A percentile compares a stretch with the other conserved stretches of the same genome.
Conservation (phyloP, 2,329 filamentous ascomycete species). For the Claviceps arundinis region DNA sequence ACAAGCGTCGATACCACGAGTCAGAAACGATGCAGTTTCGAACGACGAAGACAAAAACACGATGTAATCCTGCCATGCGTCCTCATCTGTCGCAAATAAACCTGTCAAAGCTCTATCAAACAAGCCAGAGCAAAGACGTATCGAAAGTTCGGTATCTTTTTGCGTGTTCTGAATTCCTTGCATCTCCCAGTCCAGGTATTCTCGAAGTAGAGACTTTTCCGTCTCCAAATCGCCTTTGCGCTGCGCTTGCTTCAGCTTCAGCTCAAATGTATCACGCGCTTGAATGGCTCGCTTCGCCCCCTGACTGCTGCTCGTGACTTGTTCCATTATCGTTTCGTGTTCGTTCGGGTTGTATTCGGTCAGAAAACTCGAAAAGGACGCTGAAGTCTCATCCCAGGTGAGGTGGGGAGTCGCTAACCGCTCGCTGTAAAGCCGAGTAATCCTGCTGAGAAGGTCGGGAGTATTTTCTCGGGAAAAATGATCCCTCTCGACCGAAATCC, state of each 20-base stretch:
- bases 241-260: constrained; percentile 46
- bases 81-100: constrained; percentile 58
- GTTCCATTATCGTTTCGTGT: constrained; percentile 64
- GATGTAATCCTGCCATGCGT: constrained; percentile 72
- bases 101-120: constrained; percentile 64
- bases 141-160: constrained; percentile 28
- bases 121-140: constrained; percentile 47
- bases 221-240: constrained; percentile 42
- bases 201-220: constrained; percentile 37
- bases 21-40: constrained; percentile 23
- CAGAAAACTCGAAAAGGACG: constrained; percentile 61
- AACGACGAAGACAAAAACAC: constrained; percentile 51
- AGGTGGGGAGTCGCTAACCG: constrained; percentile 61
- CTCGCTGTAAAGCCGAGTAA: constrained; percentile 56
- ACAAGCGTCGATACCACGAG: constrained; percentile 51
- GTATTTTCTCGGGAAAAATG: constrained; percentile 45
- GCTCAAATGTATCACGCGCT: constrained; percentile 54
- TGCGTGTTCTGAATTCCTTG: constrained; percentile 40
- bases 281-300: constrained; percentile 49
- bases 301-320: constrained; percentile 49
- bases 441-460: constrained; percentile 44
- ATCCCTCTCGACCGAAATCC: constrained; percentile 58
- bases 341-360: constrained; percentile 54
- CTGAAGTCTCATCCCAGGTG: constrained; percentile 62
- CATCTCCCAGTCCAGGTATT: constrained; percentile 82